Base-by-base conservation (phyloP, 1,139 yeast genomes). In the Kurtzmaniella quercitrusa region DNA sequence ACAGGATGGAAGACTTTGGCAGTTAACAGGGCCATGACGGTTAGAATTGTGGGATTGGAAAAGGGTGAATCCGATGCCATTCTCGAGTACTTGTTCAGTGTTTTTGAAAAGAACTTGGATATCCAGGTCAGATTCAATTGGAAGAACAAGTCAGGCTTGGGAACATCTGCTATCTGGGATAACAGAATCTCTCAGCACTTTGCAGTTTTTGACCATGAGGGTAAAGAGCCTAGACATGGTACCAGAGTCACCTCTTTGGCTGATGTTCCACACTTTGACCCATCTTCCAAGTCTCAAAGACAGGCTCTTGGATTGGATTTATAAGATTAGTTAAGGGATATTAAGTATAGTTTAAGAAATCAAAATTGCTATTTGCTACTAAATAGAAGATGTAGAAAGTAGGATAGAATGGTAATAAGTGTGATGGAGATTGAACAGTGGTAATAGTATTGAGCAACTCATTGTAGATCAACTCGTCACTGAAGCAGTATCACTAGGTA, bases 151-250 rank as follows among this genome's bases (percentile, higher is more conserved):
- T 60, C 63, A 1, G 82, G 81, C 9, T 65, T 64, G 38, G 82
- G 81, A 25, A 72, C 79, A 27, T 72, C 79, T 46, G 82, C 81
- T 37, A 55, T 78, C 41, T 79, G 84, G 83, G 82, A 78, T 52
- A 78, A 79, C 65, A 62, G 82, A 59, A 55, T 74, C 45, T 63
- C 77, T 38, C 76, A 75, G 46, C 83, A 79, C 57, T 60, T 58
- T 50, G 75, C 77, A 23, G 74, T 74, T 33, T 68, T 70, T 41
- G 81, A 76, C 57, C 73, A 74, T 51, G 75, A 68, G 49, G 74
- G 72, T 19, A 46, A 56, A 40, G 71, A 68, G 25, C 60, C 72
- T 34, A 63, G 80, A 53, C 79, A 71, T 46, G 80, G 79, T 16
- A 72, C 75, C 31, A 64, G 81, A 54, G 79, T 75, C 18, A 74